These are phyloP conservation scores for Diddensiella transvaalensis DNA, from an alignment of 805 yeast genomes.

Conservation along the genomic window DNA sequence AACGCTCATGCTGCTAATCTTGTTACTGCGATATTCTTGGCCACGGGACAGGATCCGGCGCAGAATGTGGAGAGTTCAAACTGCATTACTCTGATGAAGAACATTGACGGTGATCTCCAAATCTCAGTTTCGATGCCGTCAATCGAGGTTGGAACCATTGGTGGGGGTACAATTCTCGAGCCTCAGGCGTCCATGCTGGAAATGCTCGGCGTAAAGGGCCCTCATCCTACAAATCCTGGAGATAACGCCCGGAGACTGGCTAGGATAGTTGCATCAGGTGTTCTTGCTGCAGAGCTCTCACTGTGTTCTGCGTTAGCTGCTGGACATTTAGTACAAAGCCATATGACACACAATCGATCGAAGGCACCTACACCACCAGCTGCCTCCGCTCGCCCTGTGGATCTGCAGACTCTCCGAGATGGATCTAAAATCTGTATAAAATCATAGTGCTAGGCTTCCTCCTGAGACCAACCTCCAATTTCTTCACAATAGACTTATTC, in stretches of 20 bases:
- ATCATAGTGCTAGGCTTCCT: constrained; percentile 22
- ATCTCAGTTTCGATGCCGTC: constrained; percentile 99
- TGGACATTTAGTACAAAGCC: constrained; percentile 96
- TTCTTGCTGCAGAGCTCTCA: constrained; percentile 92
- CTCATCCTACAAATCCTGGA: constrained; percentile 91
- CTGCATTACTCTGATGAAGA: constrained; percentile 94
- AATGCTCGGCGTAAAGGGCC: constrained; percentile 90
- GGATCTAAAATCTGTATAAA: constrained; percentile 76
- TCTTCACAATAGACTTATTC: too few species aligned
- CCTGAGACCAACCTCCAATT: too few species aligned
- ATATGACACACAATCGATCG: constrained; percentile 90
- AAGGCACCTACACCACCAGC: constrained; percentile 43
- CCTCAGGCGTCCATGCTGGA: constrained; percentile 98
- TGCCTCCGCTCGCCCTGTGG: constrained; percentile 29
- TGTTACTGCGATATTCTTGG: constrained; percentile 89
- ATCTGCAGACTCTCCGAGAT: constrained; percentile 52
- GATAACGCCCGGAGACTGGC: constrained; percentile 93
- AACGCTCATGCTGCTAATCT: constrained; percentile 98
- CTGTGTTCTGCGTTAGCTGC: constrained; percentile 96
- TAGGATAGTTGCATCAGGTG: constrained; percentile 87
- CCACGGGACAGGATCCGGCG: constrained; percentile 99
- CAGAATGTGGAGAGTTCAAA: constrained; percentile 97
- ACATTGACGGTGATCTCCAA: constrained; percentile 70
- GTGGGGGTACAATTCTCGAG: constrained; percentile 97
- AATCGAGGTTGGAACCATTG: constrained; percentile 97